phyloP scores from a whole-genome alignment of 441 rosid species.

The Populus trichocarpa region DNA sequence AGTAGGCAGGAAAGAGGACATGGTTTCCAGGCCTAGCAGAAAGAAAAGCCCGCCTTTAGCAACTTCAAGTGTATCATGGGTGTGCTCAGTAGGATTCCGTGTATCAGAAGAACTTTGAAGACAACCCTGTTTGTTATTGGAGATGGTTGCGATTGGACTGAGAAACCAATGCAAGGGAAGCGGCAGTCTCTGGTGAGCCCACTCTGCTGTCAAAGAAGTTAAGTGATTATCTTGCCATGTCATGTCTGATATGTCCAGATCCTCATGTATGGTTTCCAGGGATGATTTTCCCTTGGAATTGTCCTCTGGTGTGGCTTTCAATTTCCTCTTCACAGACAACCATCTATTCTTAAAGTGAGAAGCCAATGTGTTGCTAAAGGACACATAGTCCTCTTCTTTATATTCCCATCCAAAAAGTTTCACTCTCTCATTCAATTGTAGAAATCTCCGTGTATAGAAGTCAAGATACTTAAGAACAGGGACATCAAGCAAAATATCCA shows the following conservation, averaged over 20 bases:
- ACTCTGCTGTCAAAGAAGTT: conserved; percentile 47
- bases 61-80: conserved; percentile 42
- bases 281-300: conserved; percentile 28
- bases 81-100: conserved; percentile 24
- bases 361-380: conserved; percentile 44
- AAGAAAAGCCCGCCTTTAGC: conserved; percentile 83
- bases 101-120: conserved; percentile 23
- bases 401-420: conserved; percentile 43
- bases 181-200: conserved; percentile 87
- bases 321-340: conserved; percentile 60
- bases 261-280: conserved; percentile 82
- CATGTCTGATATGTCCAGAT: conserved; percentile 42
- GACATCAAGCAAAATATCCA: conserved; percentile 56
- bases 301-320: conserved; percentile 27
- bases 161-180: conserved; percentile 93
- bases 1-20: conserved; percentile 39
- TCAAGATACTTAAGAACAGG: conserved; percentile 51
- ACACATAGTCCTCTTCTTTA: conserved; percentile 46
- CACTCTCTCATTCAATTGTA: conserved; percentile 34
- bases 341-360: conserved; percentile 74
- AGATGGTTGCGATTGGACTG: conserved; percentile 65
- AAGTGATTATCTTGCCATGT: conserved; percentile 26
- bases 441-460: conserved; percentile 34
- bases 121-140: conserved; percentile 30
- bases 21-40: conserved; percentile 73